These are phyloP conservation scores for Stentor coeruleus DNA, from an alignment of 73 alveolate genomes.

Conservation along the genomic window DNA sequence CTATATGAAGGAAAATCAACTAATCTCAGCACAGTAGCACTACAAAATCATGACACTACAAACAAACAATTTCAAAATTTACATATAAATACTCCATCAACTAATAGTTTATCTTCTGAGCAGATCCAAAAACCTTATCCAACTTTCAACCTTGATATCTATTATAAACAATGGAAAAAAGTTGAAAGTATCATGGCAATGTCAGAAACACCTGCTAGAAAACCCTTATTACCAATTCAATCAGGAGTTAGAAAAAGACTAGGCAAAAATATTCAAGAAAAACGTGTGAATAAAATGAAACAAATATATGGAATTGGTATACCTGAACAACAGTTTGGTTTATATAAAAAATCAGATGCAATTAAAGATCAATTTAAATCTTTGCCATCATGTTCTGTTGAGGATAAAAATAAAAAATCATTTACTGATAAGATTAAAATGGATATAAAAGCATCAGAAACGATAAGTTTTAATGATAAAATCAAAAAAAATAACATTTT, in stretches of 20 bases:
- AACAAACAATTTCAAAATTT: not conserved
- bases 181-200: not conserved
- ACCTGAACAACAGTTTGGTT: not conserved
- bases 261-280: not conserved
- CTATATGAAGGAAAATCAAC: not conserved
- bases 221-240: not conserved
- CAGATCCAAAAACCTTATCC: not conserved
- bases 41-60: not conserved
- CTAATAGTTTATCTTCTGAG: slow-evolving; percentile 1
- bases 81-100: not conserved
- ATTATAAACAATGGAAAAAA: not conserved
- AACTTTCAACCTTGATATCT: not conserved
- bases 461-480: not conserved
- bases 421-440: not conserved
- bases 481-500: too few relatives aligned
- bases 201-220: not conserved
- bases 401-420: not conserved
- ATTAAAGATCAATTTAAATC: not conserved
- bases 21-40: not conserved
- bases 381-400: not conserved
- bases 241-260: not conserved
- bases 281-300: not conserved
- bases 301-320: not conserved
- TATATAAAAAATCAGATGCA: not conserved
- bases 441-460: not conserved